phyloP scores from a whole-genome alignment of 495 filamentous ascomycete genomes.

The Hypomontagnella submonticulosa region DNA sequence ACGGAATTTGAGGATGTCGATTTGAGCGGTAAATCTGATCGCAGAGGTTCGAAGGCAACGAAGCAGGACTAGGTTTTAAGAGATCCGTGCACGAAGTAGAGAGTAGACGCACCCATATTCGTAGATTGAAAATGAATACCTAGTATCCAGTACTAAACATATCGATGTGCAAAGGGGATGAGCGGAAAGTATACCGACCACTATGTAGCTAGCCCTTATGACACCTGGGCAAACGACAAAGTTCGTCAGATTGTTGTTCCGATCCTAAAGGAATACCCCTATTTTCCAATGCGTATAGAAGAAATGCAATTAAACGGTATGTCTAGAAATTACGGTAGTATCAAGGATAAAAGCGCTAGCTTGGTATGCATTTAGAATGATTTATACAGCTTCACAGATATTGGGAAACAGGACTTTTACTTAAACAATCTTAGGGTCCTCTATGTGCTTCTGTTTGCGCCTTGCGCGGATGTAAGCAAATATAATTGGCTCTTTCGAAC shows the following conservation, averaged over 20 bases:
- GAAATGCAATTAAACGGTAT: not conserved
- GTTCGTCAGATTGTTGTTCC: not conserved
- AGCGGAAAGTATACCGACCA: no score
- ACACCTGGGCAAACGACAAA: not conserved
- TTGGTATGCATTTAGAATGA: not conserved
- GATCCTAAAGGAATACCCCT: conserved; percentile 12
- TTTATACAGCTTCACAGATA: not conserved
- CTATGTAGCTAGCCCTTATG: no score
- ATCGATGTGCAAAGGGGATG: not conserved
- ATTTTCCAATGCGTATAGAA: not conserved
- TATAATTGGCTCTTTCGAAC: conserved; percentile 25
- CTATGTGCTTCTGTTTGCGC: not conserved
- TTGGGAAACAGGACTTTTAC: not conserved
- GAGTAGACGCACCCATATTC: conserved; percentile 22
- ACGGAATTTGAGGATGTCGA: conserved; percentile 40
- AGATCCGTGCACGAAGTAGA: conserved; percentile 1
- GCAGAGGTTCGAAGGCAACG: conserved; percentile 27
- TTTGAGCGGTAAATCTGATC: conserved; percentile 20
- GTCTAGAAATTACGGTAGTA: not conserved
- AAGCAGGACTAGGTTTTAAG: conserved; percentile 30
- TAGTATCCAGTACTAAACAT: not conserved
- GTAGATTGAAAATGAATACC: conserved; percentile 35
- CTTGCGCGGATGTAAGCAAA: conserved; percentile 15
- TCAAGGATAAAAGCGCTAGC: not conserved
- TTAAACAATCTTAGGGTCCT: conserved; percentile 1